Evolutionary conservation across 2,329 filamentous ascomycete species (phyloP).

Genomic region (Kalaharituber pfeilii): DNA sequence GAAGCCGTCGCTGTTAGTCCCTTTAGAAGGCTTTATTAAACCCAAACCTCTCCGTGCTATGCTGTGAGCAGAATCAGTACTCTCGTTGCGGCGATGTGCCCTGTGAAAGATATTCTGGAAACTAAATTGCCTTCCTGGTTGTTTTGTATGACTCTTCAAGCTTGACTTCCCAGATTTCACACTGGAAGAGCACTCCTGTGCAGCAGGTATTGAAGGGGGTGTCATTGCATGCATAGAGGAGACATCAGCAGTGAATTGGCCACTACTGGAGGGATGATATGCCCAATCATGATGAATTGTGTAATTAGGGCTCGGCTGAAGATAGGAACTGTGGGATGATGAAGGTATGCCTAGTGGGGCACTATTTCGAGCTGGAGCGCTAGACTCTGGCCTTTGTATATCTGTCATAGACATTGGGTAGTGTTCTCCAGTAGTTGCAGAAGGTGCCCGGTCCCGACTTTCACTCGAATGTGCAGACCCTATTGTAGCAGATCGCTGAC

Average conservation of each 20-base stretch:
- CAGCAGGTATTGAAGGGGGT: background rate
- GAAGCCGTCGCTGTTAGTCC: background rate
- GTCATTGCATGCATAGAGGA: background rate
- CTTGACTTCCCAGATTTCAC: background rate
- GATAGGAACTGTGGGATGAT: constrained; percentile 26
- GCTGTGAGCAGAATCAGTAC: constrained; percentile 13
- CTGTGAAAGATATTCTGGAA: background rate
- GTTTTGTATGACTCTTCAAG: background rate
- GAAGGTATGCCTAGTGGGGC: constrained; percentile 15
- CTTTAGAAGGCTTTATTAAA: background rate
- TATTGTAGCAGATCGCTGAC: constrained; percentile 33
- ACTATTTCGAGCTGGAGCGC: background rate
- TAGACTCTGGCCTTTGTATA: background rate
- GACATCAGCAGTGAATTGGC: background rate
- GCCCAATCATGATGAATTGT: constrained; percentile 35
- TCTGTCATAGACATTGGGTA: constrained; percentile 22
- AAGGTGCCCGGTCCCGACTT: constrained; percentile 35
- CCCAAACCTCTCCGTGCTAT: background rate
- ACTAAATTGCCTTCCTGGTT: background rate
- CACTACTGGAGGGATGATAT: constrained; percentile 15
- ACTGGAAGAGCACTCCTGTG: background rate
- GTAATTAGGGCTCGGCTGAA: constrained; percentile 30
- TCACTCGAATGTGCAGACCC: constrained; percentile 44
- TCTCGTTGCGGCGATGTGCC: constrained; percentile 14
- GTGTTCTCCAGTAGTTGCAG: constrained; percentile 31